These are phyloP conservation scores for Bruguiera hainesii DNA, from an alignment of 441 rosid genomes.

Conservation along the genomic window DNA sequence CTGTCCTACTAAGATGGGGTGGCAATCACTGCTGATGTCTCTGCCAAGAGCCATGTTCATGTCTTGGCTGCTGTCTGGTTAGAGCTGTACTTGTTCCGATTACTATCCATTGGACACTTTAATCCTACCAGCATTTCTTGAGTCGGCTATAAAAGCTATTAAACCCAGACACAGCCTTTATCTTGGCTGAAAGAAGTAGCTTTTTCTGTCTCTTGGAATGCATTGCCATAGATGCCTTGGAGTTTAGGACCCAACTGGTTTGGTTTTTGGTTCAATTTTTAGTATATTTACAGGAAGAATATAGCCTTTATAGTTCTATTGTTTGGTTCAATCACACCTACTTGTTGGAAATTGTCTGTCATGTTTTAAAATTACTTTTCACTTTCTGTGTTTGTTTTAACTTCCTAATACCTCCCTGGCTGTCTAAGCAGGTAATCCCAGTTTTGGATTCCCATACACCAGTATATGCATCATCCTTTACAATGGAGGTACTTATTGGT, in stretches of 20 bases:
- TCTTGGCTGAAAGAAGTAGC: too few species aligned
- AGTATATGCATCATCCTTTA: slow-evolving; percentile 89
- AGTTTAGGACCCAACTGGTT: not conserved
- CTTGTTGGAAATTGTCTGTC: not conserved
- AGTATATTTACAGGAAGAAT: not conserved
- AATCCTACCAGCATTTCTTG: not conserved
- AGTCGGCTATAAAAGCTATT: too few species aligned
- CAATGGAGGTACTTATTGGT: slow-evolving; percentile 73
- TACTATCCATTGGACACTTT: not conserved
- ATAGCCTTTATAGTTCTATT: slow-evolving; percentile 2
- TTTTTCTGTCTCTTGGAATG: too few species aligned
- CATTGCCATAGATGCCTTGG: too few species aligned
- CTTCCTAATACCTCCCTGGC: slow-evolving; percentile 8
- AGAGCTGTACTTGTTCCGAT: not conserved
- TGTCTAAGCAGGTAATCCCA: slow-evolving; percentile 74
- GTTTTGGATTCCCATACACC: slow-evolving; percentile 83
- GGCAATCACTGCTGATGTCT: too few species aligned
- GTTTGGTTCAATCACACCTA: not conserved
- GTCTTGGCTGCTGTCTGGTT: not conserved
- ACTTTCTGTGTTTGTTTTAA: not conserved
- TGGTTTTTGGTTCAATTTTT: not conserved
- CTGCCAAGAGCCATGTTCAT: not conserved
- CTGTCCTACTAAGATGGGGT: too few species aligned
- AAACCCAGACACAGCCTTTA: too few species aligned
- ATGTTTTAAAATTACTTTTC: slow-evolving; percentile 4